Evolutionary conservation across 129 eudicot species (phyloP), one percentile per base, ranked within the genome.

Genomic region (Flaveria sonorensis): DNA sequence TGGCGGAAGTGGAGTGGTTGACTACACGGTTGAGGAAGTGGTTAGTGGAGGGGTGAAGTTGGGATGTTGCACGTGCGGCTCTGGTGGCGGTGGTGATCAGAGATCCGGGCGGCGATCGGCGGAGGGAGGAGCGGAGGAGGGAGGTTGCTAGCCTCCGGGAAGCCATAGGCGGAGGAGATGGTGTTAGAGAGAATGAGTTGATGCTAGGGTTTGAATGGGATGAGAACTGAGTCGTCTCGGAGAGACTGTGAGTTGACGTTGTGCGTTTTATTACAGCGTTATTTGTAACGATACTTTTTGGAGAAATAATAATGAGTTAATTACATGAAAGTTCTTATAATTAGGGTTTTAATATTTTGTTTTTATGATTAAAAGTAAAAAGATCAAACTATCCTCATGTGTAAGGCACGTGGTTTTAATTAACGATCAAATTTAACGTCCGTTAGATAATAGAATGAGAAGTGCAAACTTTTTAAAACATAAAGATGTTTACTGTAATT

Each of bases 101-200:
- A 24, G 92, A 70, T 77, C 79, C 75, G 74, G 93, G 72, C 3
- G 85, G 67, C 0, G 86, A 77, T 52, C 90, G 86, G 50, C 68
- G 82, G 28, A 83, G 45, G 47, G 92, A 77, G 2, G 91, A 79
- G 14, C 96, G 97, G 81, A 88, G 88, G 78, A 91, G 84, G 40
- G 92, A 83, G 76, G 93, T 64, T 0, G 85, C 30, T 2, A 88
- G 86, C 86, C 91, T 81, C 86, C 96, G 92, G 0, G 90, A 83
- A 48, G 96, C 85, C 96, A 85, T 89, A 36, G 85, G 85, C 51
- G 63, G 62, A 28, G 78, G 68, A 64, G 66, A 68, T 50, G 23
- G 26, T 24, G 26, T 24, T 47, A 51, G 70, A 51, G 77, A 71
- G 81, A 86, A 75, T 56, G 79, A 32, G 73, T 40, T 60, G 60